phyloP scores from a whole-genome alignment of 2,329 filamentous ascomycete genomes.

The Pseudopyricularia cyperi region DNA sequence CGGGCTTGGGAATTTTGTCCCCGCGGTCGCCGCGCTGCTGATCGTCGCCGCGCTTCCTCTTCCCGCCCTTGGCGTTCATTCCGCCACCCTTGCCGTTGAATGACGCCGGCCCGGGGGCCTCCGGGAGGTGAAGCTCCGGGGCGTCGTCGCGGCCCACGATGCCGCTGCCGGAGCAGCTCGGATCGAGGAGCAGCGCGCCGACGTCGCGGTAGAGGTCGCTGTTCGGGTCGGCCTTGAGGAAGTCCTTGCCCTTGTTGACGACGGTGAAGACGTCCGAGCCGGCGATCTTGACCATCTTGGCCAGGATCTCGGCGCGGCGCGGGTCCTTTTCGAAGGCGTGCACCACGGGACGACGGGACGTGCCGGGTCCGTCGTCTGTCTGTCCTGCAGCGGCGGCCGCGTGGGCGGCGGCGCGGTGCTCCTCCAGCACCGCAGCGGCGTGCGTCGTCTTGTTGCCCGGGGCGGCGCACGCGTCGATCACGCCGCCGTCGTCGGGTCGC shows the following conservation, averaged over 20 bases:
- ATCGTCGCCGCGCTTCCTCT: slow-evolving; percentile 30
- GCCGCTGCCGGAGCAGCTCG: slow-evolving; percentile 89
- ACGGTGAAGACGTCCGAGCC: slow-evolving; percentile 54
- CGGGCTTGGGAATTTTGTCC: neutral
- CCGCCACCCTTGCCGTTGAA: slow-evolving; percentile 7
- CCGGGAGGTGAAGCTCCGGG: slow-evolving; percentile 50
- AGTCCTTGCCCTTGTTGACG: slow-evolving; percentile 67
- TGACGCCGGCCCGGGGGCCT: slow-evolving; percentile 10
- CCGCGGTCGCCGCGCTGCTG: slow-evolving; percentile 6
- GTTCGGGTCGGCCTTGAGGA: slow-evolving; percentile 59
- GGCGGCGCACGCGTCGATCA: slow-evolving; percentile 88
- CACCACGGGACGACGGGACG: neutral
- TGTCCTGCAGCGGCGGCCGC: too few species aligned
- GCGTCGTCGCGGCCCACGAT: slow-evolving; percentile 82
- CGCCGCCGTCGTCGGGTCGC: slow-evolving; percentile 51
- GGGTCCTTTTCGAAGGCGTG: slow-evolving; percentile 66
- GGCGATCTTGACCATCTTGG: slow-evolving; percentile 73
- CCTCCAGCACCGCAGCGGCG: slow-evolving; percentile 59
- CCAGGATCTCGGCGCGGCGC: slow-evolving; percentile 57
- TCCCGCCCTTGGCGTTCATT: slow-evolving; percentile 17
- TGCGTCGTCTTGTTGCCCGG: slow-evolving; percentile 98
- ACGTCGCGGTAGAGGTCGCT: slow-evolving; percentile 53
- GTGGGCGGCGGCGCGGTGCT: slow-evolving; percentile 15
- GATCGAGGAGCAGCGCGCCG: slow-evolving; percentile 74
- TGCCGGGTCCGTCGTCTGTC: neutral